Evolutionary conservation across 2,329 filamentous ascomycete species (phyloP).

Genomic region (Botrytis paeoniae): DNA sequence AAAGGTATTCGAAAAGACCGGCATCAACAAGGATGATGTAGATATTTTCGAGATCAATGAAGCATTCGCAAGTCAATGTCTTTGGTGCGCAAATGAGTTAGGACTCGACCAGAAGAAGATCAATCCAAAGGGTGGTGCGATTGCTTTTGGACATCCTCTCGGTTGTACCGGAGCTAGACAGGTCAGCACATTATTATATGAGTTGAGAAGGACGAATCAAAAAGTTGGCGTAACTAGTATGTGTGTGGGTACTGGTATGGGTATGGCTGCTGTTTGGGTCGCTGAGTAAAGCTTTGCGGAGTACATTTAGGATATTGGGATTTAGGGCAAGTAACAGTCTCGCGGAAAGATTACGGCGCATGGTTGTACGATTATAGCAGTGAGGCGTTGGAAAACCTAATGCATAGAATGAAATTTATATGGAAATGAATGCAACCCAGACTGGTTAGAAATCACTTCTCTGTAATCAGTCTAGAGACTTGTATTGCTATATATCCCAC

Average conservation of each 20-base stretch:
- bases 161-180: conserved; percentile 93
- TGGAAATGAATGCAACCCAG: not conserved
- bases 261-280: conserved; percentile 95
- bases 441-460: not conserved
- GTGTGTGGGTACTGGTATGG: conserved; percentile 97
- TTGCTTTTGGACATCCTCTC: conserved; percentile 92
- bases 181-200: conserved; percentile 86
- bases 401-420: not conserved
- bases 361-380: not conserved
- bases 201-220: conserved; percentile 79
- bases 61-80: conserved; percentile 91
- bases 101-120: conserved; percentile 81
- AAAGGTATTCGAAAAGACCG: conserved; percentile 82
- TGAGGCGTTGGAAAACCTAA: not conserved
- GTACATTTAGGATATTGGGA: not conserved
- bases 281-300: conserved; percentile 61
- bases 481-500: not conserved
- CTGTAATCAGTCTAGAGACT: not conserved
- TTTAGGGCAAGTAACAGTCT: not conserved
- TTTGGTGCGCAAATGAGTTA: conserved; percentile 90
- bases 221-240: conserved; percentile 91
- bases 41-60: conserved; percentile 99
- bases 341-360: not conserved
- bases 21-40: conserved; percentile 82
- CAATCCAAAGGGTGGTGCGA: conserved; percentile 95